Base-by-base conservation (phyloP, 768 basidiomycete genomes). In the Auricularia cornea region DNA sequence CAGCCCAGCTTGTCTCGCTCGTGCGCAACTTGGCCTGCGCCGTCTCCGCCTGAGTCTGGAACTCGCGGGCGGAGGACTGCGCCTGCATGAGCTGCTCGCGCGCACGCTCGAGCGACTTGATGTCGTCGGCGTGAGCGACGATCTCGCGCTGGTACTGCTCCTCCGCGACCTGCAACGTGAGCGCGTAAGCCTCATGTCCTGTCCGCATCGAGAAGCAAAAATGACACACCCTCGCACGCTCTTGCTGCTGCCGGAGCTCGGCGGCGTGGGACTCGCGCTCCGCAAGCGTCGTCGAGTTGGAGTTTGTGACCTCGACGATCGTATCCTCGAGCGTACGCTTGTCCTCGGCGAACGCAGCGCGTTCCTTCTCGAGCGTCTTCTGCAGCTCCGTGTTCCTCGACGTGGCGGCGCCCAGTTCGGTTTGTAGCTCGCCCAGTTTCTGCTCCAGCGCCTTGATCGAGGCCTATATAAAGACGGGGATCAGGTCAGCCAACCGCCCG, bases 321-420 rank as follows among this genome's bases (percentile, higher is more conserved):
- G 89, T 86, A 66, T 86, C 90, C 68, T 94, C 91, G 40, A 94
- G 79, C 1, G 80, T 83, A 78, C 84, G 90, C 81, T 92, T 92
- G 73, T 94, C 93, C 60, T 79, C 84, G 3, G 78, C 73, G 87
- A 90, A 94, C 16, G 84, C 82, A 35, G 77, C 72, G 11, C 89
- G 85, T 68, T 93, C 90, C 3, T 74, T 73, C 62, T 93, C 91
- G 59, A 91, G 79, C 4, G 81, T 79, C 61, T 82, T 84, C 65
- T 87, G 86, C 1, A 87, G 73, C 33, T 88, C 85, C 28, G 76
- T 78, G 61, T 67, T 5, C 87, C 65, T 60, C 71, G 72, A 56
- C 92, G 88, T 60, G 80, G 73, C 66, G 20, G 76, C 69, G 32
- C 79, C 76, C 20, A 92, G 76, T 65, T 83, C 84, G 66, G 84